These are phyloP conservation scores for Coniochaeta sp. DNA, from an alignment of 2,329 filamentous ascomycete species.

Conservation along the genomic window DNA sequence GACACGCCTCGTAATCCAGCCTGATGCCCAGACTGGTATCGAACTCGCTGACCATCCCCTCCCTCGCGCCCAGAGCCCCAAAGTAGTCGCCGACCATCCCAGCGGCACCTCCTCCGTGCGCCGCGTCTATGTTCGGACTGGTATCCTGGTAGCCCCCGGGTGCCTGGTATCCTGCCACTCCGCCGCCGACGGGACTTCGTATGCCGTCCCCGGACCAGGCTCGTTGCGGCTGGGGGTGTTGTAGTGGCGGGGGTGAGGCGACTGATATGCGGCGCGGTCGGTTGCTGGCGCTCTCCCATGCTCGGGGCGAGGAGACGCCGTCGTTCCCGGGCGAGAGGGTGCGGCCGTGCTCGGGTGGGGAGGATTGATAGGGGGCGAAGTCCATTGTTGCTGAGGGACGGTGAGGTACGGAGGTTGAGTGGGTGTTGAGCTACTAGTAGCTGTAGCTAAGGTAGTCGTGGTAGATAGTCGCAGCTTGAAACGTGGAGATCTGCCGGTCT, in stretches of 20 bases:
- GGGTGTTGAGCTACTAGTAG: neutral
- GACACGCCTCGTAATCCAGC: constrained; percentile 81
- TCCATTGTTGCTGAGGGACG: constrained; percentile 50
- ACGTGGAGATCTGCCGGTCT: neutral
- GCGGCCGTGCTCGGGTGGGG: constrained; percentile 75
- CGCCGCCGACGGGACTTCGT: constrained; percentile 14
- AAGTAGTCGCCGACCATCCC: constrained; percentile 28
- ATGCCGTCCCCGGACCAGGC: constrained; percentile 40
- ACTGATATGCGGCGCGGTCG: constrained; percentile 30
- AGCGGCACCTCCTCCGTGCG: constrained; percentile 12
- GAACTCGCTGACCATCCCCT: constrained; percentile 67
- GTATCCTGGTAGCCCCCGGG: constrained; percentile 3
- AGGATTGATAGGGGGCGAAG: constrained; percentile 95
- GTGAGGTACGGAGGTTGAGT: neutral
- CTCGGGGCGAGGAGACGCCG: constrained; percentile 39
- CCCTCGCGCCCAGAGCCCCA: constrained; percentile 34
- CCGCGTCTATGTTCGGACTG: neutral
- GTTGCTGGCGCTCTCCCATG: constrained; percentile 38
- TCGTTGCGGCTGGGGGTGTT: constrained; percentile 50
- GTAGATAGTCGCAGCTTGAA: neutral
- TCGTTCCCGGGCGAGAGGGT: constrained; percentile 58
- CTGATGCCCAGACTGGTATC: constrained; percentile 83
- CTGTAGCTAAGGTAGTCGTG: neutral
- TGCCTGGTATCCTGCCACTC: constrained; percentile 20
- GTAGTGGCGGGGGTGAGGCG: constrained; percentile 35